phyloP scores from a whole-genome alignment of 768 basidiomycete genomes.

The Boletales sp. region DNA sequence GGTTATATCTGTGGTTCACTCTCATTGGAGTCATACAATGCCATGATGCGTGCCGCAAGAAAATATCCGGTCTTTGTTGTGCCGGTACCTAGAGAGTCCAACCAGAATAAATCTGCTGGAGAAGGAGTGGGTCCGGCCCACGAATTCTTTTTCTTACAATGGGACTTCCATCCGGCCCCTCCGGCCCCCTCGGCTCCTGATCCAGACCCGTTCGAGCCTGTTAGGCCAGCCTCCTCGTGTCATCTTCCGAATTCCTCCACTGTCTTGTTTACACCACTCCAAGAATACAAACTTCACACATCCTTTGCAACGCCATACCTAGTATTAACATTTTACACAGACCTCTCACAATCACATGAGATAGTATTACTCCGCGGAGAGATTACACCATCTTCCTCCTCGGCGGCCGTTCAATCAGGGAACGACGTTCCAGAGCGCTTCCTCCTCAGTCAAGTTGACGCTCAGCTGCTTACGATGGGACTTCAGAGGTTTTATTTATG shows the following conservation, averaged over 20 bases:
- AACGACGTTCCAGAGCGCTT: constrained; percentile 32
- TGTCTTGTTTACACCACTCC: constrained; percentile 87
- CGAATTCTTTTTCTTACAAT: constrained; percentile 86
- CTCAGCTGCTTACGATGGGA: constrained; percentile 75
- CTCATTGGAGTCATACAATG: constrained; percentile 65
- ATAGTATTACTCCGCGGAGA: constrained; percentile 88
- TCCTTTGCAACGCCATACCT: constrained; percentile 90
- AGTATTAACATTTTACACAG: constrained; percentile 88
- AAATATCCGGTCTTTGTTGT: constrained; percentile 78
- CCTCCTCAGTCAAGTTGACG: constrained; percentile 74
- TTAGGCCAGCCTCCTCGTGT: constrained; percentile 14
- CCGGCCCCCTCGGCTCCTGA: constrained; percentile 47
- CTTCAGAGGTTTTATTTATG: constrained; percentile 87
- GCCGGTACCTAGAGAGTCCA: constrained; percentile 61
- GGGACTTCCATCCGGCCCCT: constrained; percentile 79
- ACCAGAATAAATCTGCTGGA: constrained; percentile 22
- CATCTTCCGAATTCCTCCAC: constrained; percentile 61
- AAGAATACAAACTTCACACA: constrained; percentile 85
- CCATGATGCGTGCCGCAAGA: constrained; percentile 60
- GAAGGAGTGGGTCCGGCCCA: constrained; percentile 43
- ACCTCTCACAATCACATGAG: constrained; percentile 74
- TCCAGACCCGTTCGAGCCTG: constrained; percentile 42
- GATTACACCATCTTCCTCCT: constrained; percentile 62
- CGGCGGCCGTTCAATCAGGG: constrained; percentile 34
- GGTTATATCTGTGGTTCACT: constrained; percentile 84